Conservation (phyloP, 306 rosid species). For the Cyclanthera cordifolia region DNA sequence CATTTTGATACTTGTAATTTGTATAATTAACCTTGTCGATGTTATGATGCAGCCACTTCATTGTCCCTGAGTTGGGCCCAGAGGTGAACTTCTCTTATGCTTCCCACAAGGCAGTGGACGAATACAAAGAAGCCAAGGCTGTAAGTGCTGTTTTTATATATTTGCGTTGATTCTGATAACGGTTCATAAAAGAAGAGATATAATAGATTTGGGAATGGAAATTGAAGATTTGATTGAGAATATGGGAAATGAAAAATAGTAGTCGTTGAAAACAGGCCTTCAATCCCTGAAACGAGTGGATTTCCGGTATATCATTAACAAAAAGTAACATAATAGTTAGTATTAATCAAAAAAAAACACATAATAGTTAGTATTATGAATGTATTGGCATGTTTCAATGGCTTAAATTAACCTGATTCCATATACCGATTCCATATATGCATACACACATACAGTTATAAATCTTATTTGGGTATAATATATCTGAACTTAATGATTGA, state of each 20-base stretch:
- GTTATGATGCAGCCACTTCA: slow-evolving; percentile 56
- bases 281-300: too few relatives aligned
- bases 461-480: not conserved
- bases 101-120: slow-evolving; percentile 73
- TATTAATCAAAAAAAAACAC: too few relatives aligned
- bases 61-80: slow-evolving; percentile 82
- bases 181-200: not conserved
- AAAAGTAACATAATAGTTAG: too few relatives aligned
- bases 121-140: slow-evolving; percentile 70
- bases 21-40: not conserved
- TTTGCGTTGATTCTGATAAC: not conserved
- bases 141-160: slow-evolving; percentile 30
- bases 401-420: not conserved
- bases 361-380: not conserved
- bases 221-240: too few relatives aligned
- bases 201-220: too few relatives aligned
- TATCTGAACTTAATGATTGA: not conserved
- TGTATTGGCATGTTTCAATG: not conserved
- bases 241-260: too few relatives aligned
- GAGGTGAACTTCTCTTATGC: slow-evolving; percentile 66
- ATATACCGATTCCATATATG: not conserved
- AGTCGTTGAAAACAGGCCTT: too few relatives aligned
- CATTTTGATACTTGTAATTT: not conserved
- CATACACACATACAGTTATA: not conserved
- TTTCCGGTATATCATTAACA: too few relatives aligned